Conservation (phyloP, 1,284 basidiomycete species). For the Ustilago esculenta region DNA sequence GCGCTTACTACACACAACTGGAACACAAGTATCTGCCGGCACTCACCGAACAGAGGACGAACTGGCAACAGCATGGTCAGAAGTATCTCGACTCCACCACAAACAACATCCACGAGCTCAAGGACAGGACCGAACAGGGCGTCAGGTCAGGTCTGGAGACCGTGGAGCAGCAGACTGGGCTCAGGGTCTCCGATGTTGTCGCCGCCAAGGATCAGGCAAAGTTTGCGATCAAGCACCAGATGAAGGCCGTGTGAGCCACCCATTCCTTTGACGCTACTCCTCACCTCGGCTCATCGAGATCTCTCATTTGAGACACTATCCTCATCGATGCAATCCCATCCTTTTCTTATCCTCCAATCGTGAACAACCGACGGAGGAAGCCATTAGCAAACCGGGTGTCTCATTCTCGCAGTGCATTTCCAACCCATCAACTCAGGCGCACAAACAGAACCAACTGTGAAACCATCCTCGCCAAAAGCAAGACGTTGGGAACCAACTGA, state of each 20-base stretch:
- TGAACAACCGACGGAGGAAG: too few relatives aligned
- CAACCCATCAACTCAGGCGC: too few relatives aligned
- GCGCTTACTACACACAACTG: conserved; percentile 51
- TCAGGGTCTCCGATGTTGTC: conserved; percentile 48
- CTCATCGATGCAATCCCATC: background rate
- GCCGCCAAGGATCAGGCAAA: conserved; percentile 21
- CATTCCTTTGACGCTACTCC: too few relatives aligned
- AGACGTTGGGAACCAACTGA: too few relatives aligned
- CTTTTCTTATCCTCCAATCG: background rate
- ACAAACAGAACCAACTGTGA: too few relatives aligned
- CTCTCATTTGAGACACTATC: too few relatives aligned
- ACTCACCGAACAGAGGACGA: conserved; percentile 44
- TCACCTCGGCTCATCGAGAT: too few relatives aligned
- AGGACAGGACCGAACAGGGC: conserved; percentile 34
- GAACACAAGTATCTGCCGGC: conserved; percentile 47
- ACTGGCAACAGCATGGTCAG: conserved; percentile 2
- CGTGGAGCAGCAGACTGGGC: conserved; percentile 56
- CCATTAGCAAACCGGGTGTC: too few relatives aligned
- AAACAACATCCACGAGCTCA: conserved; percentile 27
- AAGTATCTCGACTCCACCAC: conserved; percentile 21
- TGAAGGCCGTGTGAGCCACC: conserved; percentile 47
- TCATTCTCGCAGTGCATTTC: too few relatives aligned
- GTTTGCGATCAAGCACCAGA: conserved; percentile 33
- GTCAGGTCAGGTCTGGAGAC: conserved; percentile 41
- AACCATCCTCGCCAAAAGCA: too few relatives aligned